A percentile compares a stretch with the other conserved stretches of the same genome.
phyloP scores from a whole-genome alignment of 352 stramenopile genomes.

The Hyaloperonospora arabidopsidis region DNA sequence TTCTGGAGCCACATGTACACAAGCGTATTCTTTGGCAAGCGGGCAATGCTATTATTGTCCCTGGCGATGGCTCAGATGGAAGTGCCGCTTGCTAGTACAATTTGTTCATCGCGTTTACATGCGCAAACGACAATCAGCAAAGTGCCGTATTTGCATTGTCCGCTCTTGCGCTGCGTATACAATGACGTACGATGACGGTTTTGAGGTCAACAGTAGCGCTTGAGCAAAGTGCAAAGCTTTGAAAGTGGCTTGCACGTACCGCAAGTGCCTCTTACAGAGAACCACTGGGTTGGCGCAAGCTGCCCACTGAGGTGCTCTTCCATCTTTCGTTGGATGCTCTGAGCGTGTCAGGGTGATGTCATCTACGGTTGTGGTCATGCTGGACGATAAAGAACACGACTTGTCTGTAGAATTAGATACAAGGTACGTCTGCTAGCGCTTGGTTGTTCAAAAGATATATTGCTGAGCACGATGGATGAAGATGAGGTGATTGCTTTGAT shows the following conservation, averaged over 20 bases:
- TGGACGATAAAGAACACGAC: constrained; percentile 49
- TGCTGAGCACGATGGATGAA: constrained; percentile 52
- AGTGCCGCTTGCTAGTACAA: constrained; percentile 39
- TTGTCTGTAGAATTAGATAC: constrained; percentile 49
- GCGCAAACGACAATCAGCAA: constrained; percentile 49
- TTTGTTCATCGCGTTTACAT: constrained; percentile 67
- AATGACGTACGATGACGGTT: constrained; percentile 22
- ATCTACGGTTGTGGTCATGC: constrained; percentile 51
- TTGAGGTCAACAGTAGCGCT: constrained; percentile 35
- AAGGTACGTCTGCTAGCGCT: constrained; percentile 56
- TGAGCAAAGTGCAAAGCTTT: constrained; percentile 56
- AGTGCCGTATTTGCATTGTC: constrained; percentile 62
- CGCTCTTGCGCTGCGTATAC: constrained; percentile 44
- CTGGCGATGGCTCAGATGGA: too few relatives aligned
- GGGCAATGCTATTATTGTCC: constrained; percentile 27
- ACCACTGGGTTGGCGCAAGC: constrained; percentile 61
- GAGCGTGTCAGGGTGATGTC: constrained; percentile 9
- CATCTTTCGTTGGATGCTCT: constrained; percentile 4
- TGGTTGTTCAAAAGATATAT: constrained; percentile 42
- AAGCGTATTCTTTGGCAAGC: constrained; percentile 69
- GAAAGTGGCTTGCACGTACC: constrained; percentile 41
- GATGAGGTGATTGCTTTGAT: constrained; percentile 53
- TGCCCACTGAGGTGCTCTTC: constrained; percentile 53
- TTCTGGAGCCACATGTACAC: constrained; percentile 52
- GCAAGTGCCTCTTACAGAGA: constrained; percentile 31